phyloP scores from a whole-genome alignment of 352 stramenopile species.

The Blastocystis sp. region DNA sequence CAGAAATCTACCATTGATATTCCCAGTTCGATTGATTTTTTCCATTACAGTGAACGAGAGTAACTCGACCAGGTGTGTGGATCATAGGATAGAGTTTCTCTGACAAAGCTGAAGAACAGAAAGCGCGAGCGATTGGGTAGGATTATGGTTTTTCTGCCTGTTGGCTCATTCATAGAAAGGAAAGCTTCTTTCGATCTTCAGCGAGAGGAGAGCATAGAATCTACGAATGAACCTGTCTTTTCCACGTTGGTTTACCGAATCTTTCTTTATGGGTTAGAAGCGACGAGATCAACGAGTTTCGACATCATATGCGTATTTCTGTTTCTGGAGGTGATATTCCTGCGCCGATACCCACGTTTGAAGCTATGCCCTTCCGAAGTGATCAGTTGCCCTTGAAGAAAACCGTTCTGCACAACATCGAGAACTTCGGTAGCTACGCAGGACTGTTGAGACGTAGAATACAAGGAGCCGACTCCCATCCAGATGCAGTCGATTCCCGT shows the following conservation, averaged over 20 bases:
- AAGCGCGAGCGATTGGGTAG: slow-evolving; percentile 33
- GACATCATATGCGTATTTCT: slow-evolving; percentile 47
- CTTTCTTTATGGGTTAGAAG: background rate
- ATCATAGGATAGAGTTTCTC: background rate
- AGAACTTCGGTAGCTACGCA: slow-evolving; percentile 51
- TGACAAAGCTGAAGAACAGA: background rate
- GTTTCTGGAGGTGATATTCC: slow-evolving; percentile 59
- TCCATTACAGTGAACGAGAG: background rate
- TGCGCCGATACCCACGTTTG: slow-evolving; percentile 51
- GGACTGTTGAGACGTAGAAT: slow-evolving; percentile 68
- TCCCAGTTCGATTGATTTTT: slow-evolving; percentile 12
- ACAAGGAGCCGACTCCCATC: slow-evolving; percentile 96
- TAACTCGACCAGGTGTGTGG: background rate
- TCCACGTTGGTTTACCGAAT: background rate
- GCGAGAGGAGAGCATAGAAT: background rate
- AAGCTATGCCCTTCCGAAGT: slow-evolving; percentile 61
- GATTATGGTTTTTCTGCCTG: background rate
- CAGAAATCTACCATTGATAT: slow-evolving; percentile 15
- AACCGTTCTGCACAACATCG: slow-evolving; percentile 42
- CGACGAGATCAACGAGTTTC: slow-evolving; percentile 29
- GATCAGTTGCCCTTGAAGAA: background rate
- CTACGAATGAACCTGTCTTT: background rate
- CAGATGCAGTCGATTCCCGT: slow-evolving; percentile 93
- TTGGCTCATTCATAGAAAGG: slow-evolving; percentile 27
- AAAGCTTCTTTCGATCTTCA: background rate